Evolutionary conservation across 1,284 basidiomycete genomes (phyloP), one percentile per base, ranked within the genome.

Genomic region (Trichosporon ovoides): DNA sequence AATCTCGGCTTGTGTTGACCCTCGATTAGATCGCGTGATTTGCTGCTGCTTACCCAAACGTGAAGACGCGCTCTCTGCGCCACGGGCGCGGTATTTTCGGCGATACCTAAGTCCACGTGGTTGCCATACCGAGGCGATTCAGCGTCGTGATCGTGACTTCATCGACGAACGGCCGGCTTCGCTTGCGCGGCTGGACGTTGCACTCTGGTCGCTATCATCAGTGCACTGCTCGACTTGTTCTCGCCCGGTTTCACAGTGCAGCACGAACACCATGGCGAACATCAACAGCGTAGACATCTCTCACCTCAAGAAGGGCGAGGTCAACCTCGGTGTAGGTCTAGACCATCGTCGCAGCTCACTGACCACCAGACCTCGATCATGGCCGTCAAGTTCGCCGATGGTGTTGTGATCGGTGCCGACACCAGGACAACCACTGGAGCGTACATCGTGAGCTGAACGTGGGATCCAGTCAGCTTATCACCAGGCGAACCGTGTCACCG

Each of bases 371-470:
- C 95, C 56, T 98, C 95, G 51, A 99, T 99, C 78, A 98, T 98
- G 96, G 95, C 95, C 55, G 95, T 98, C 65, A 90, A 93, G 67
- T 99, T 98, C 81, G 83, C 92, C 43, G 86, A 85, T 38, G 95
- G 95, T 52, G 95, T 99, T 58, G 87, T 99, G 65, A 86, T 99
- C 61, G 96, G 96, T 37, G 95, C 95, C 66, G 95, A 98, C 80
- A 90, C 88, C 82, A 84, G 96, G 60, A 98, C 96, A 62, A 98
- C 96, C 1, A 96, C 90, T 38, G 96, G 95, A 61, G 87, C 87
- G 76, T 98, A 98, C 80, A 97, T 98, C 73, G 92, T 91, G 71
- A 64, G 87, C 43, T 48, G 16, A 3, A 2, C 9, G 10, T 3
- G 3, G 5, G 3, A 13, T 16, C 7, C 16, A 10, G 4, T 9